Evolutionary conservation across 2,329 filamentous ascomycete species (phyloP).

Genomic region (Pezicula neosporulosa): DNA sequence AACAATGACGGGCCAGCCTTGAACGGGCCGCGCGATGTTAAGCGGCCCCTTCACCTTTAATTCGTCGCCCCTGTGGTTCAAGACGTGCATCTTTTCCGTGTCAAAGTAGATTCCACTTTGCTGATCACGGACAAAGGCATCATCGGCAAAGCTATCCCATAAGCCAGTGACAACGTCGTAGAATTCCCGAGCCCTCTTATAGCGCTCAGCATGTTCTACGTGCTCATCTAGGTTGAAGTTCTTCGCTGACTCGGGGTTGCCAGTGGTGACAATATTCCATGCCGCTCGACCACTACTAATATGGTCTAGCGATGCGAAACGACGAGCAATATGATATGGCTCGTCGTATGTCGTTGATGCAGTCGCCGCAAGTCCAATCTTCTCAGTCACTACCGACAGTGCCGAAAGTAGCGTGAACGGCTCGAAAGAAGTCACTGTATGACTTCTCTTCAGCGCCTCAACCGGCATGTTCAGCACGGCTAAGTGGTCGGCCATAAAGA

Average conservation of each 20-base stretch:
- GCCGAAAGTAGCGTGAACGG: slow-evolving; percentile 58
- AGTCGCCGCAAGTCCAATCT: slow-evolving; percentile 62
- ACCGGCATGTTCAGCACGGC: slow-evolving; percentile 53
- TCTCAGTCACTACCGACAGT: slow-evolving; percentile 63
- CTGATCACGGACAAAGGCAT: slow-evolving; percentile 60
- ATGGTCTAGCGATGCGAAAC: slow-evolving; percentile 63
- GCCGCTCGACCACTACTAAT: slow-evolving; percentile 62
- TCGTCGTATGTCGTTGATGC: slow-evolving; percentile 65
- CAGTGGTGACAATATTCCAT: slow-evolving; percentile 53
- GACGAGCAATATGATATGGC: slow-evolving; percentile 61
- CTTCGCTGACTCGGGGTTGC: slow-evolving; percentile 50
- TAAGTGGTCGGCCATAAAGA: slow-evolving; percentile 64
- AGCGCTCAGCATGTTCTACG: slow-evolving; percentile 58
- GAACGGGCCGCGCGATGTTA: slow-evolving; percentile 60
- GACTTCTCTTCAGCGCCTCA: slow-evolving; percentile 53
- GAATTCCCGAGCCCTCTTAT: slow-evolving; percentile 60
- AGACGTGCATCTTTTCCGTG: slow-evolving; percentile 53
- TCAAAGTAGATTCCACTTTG: slow-evolving; percentile 55
- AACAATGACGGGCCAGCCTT: slow-evolving; percentile 64
- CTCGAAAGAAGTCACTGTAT: slow-evolving; percentile 64
- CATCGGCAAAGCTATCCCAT: slow-evolving; percentile 65
- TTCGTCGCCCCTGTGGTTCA: slow-evolving; percentile 61
- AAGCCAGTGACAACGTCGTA: slow-evolving; percentile 62
- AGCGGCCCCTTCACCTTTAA: slow-evolving; percentile 61
- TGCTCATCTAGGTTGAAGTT: slow-evolving; percentile 40